phyloP scores from a whole-genome alignment of 2,329 filamentous ascomycete genomes.

The Paradendryphiella salina region DNA sequence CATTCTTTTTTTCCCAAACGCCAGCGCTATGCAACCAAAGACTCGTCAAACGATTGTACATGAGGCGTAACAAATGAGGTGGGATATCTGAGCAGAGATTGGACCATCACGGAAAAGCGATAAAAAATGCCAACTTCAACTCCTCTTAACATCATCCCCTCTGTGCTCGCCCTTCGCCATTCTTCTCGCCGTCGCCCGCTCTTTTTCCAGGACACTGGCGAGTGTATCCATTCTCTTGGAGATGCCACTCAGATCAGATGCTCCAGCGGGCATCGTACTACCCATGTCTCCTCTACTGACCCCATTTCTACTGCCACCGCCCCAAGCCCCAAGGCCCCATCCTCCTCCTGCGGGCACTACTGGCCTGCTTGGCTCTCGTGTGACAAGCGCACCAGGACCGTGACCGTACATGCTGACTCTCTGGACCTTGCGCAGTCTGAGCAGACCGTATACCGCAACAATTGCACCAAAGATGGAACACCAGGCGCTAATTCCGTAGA shows the following conservation, averaged over 20 bases:
- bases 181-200: slow-evolving; percentile 31
- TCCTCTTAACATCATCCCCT: slow-evolving; percentile 24
- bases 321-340: slow-evolving; percentile 38
- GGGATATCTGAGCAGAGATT: slow-evolving; percentile 32
- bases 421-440: slow-evolving; percentile 82
- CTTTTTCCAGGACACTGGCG: slow-evolving; percentile 34
- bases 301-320: slow-evolving; percentile 33
- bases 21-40: slow-evolving; percentile 29
- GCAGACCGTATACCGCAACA: slow-evolving; percentile 81
- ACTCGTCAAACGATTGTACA: slow-evolving; percentile 4
- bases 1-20: slow-evolving; percentile 14
- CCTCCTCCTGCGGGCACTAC: slow-evolving; percentile 9
- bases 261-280: slow-evolving; percentile 19
- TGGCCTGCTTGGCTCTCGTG: slow-evolving; percentile 15
- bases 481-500: slow-evolving; percentile 70
- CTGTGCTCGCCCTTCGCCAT: slow-evolving; percentile 35
- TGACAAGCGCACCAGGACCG: slow-evolving; percentile 25
- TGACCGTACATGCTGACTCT: slow-evolving; percentile 81
- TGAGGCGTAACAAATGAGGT: slow-evolving; percentile 12
- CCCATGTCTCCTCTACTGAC: slow-evolving; percentile 21
- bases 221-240: slow-evolving; percentile 29
- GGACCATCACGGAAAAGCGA: slow-evolving; percentile 3
- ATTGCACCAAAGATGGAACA: slow-evolving; percentile 74
- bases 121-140: slow-evolving; percentile 6
- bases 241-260: slow-evolving; percentile 18